Evolutionary conservation across 441 rosid species (phyloP), one percentile per base, ranked within the genome.

Genomic region (Arabidopsis lyrata): DNA sequence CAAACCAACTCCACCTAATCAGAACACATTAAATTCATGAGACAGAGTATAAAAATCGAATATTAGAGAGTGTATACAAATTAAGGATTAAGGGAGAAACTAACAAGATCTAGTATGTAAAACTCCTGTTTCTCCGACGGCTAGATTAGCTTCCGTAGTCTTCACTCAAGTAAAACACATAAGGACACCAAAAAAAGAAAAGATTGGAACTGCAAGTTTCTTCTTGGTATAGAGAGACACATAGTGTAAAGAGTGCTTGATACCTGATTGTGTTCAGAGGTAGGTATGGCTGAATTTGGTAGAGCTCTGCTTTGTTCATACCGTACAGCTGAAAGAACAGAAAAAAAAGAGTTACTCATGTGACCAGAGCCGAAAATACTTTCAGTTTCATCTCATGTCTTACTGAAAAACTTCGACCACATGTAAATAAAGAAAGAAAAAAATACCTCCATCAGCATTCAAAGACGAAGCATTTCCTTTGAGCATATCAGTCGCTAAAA

Each of bases 241-340:
- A 55, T 45, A 9, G 55, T 5, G 27, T 47, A 41, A 56, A 1
- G 61, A 9, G 38, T 14, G 60, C 35, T 64, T 45, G 45, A 41
- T 82, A 91, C 93, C 95, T 87, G 83, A 66, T 72, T 84, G 60
- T 68, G 81, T 78, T 81, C 84, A 57, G 81, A 66, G 72, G 71
- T 59, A 22, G 78, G 78, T 77, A 76, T 45, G 58, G 80, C 77
- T 47, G 80, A 81, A 67, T 82, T 74, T 54, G 66, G 75, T 59
- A 72, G 45, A 66, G 59, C 78, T 42, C 70, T 56, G 45, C 82
- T 83, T 58, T 67, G 83, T 44, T 70, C 75, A 61, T 55, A 59
- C 38, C 55, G 83, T 63, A 82, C 58, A 78, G 68, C 87, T 83
- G 86, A 77, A 78, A 77, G 44, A 22, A 35, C 77, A 81, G 14